phyloP scores from a whole-genome alignment of 352 stramenopile genomes.

The Phytophthora multivora region DNA sequence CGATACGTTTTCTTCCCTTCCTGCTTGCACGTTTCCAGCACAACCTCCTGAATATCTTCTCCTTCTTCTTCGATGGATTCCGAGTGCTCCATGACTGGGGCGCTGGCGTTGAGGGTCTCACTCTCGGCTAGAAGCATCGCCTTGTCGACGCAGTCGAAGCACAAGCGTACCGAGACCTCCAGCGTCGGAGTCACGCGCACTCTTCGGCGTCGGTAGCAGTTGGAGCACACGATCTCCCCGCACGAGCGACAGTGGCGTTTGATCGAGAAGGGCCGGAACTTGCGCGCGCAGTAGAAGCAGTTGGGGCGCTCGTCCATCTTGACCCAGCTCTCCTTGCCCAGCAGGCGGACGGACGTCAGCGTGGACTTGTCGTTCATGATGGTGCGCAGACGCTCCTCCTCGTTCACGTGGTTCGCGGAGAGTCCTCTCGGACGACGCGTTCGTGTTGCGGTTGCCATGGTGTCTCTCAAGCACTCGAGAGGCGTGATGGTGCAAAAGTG shows the following conservation, averaged over 20 bases:
- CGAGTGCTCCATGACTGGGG: slow-evolving; percentile 13
- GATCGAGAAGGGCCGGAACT: slow-evolving; percentile 76
- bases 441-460: slow-evolving; percentile 29
- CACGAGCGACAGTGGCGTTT: slow-evolving; percentile 85
- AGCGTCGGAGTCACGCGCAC: slow-evolving; percentile 45
- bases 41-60: slow-evolving; percentile 12
- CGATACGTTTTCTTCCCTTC: slow-evolving; percentile 29
- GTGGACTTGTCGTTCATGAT: slow-evolving; percentile 67
- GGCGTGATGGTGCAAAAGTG: neutral
- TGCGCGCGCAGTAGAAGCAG: slow-evolving; percentile 82
- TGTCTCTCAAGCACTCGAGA: slow-evolving; percentile 3
- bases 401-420: slow-evolving; percentile 55
- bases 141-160: slow-evolving; percentile 83
- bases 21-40: slow-evolving; percentile 10
- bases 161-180: slow-evolving; percentile 60
- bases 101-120: slow-evolving; percentile 10
- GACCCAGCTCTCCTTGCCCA: slow-evolving; percentile 79
- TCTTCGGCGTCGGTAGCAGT: slow-evolving; percentile 66
- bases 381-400: slow-evolving; percentile 56
- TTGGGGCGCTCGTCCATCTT: slow-evolving; percentile 65
- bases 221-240: slow-evolving; percentile 79
- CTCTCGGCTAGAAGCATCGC: slow-evolving; percentile 43
- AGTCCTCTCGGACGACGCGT: slow-evolving; percentile 48
- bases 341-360: slow-evolving; percentile 44
- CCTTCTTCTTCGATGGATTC: slow-evolving; percentile 23